Base-by-base conservation (phyloP, 495 filamentous ascomycete species). In the Tuber microsphaerosporum region DNA sequence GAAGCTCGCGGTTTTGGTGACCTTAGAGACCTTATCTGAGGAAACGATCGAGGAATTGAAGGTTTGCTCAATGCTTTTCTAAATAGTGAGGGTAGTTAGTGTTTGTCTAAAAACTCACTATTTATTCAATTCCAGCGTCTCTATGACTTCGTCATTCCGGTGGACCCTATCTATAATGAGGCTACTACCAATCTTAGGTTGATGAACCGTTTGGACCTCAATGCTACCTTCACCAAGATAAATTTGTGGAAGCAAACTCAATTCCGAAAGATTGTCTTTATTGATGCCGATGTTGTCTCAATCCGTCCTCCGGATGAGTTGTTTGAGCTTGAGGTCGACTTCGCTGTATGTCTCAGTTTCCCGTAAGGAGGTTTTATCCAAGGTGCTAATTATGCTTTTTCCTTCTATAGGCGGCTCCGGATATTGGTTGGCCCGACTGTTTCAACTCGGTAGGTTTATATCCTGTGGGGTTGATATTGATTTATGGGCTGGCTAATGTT, bases 351-450 rank as follows among this genome's bases (percentile, higher is more conserved):
- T 70, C 26, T 39, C 70, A 44, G 46, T 37, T 72, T 20, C 22
- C 69, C 22, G 48, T 73, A 61, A 26, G 69, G 77, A 74, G 68
- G 37, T 45, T 81, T 71, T 26, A 42, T 69, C 68, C 8, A 61
- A 48, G 43, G 44, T 48, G 41, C 79, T 81, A 77, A 81, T 43
- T 70, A 56, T 43, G 19, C 56, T 1, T 65, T 65, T 34, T 65
- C 26, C 6, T 34, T 65, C n/a, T 65, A 61, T 42, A 81, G 80
- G 95, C 95, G 3, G 93, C 91, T 20, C 96, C 95, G 45, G 95
- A 99, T 82, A 91, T 98, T 80, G 95, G 95, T 81, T 99, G 96
- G 96, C 95, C 95, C 44, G 95, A 99, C 85, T 89, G 93, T 76
- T 99, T 99, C 88, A 99, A 99, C 85, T 94, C 92, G 69, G 81